Base-by-base conservation (phyloP, 2,329 filamentous ascomycete genomes). In the Aspergillus tubingensis region DNA sequence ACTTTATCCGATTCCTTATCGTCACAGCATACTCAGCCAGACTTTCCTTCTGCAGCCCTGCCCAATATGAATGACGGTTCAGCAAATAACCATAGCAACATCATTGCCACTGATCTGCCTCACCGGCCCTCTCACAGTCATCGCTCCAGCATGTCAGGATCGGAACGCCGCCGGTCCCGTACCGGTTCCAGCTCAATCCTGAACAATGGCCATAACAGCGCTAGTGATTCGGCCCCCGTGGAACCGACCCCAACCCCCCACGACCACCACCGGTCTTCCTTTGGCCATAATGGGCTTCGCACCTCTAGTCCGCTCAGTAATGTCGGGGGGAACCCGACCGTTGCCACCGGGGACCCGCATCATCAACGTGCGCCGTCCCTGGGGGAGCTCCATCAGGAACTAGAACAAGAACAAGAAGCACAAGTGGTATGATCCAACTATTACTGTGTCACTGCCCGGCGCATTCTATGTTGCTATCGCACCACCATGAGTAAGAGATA, bases 71-170 rank as follows among this genome's bases (percentile, higher is more conserved):
- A 51, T 54, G 38, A 65, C 65, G 27, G 19, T 21, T 17, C 52
- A 49, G 57, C 56, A 11, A 67, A 57, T 53, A 90, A 56, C 17
- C 52, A 63, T 90, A 54, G 87, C 91, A 11, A 90, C 90, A 7
- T 88, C 89, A 94, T 94, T 73, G 89, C 90, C 27, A 86, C 91
- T 54, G 85, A 92, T 27, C 87, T 90, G 30, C 64, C 63, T 39
- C 65, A 62, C 55, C 74, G 77, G 49, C 71, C 74, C 4, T 78
- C 79, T 19, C 70, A 68, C 21, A 68, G 66, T 58, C 76, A 75
- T 57, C 74, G 72, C 63, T 69, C 70, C 64, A 74, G 73, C 54
- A 67, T 72, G 52, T 75, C 78, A 55, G 70, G 74, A 21, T 74
- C 74, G 19, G 79, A 81, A 57, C 74, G 78, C 36, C 76, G 79